A percentile compares a stretch with the other conserved stretches of the same genome.
Conservation (phyloP, 2,329 filamentous ascomycete species). For the Beauveria australis region DNA sequence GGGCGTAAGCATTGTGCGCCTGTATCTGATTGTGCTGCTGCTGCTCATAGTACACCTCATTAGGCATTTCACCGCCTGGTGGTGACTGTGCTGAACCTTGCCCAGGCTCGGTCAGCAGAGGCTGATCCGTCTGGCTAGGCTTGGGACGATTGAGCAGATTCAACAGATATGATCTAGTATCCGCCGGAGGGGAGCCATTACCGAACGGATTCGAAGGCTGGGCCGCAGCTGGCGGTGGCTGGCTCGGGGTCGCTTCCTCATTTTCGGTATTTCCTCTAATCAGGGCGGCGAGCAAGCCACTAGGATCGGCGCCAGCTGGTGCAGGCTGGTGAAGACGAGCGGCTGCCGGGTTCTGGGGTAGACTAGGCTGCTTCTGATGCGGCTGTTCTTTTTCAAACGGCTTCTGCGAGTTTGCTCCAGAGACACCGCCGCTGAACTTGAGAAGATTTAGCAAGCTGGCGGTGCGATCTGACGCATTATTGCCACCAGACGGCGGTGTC, state of each 20-base stretch:
- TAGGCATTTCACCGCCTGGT: constrained; percentile 29
- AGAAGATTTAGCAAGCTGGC: constrained; percentile 51
- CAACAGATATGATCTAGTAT: constrained; percentile 79
- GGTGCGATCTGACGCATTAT: constrained; percentile 39
- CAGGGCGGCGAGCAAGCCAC: constrained; percentile 50
- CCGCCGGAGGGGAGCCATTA: constrained; percentile 47
- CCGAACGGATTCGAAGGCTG: constrained; percentile 32
- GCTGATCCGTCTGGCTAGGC: constrained; percentile 49
- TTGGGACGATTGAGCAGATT: constrained; percentile 76
- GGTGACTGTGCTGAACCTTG: constrained; percentile 34
- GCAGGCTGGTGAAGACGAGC: constrained; percentile 48
- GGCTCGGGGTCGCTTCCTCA: constrained; percentile 30
- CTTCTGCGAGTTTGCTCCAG: constrained; percentile 20
- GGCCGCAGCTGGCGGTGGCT: constrained; percentile 16
- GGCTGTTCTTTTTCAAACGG: constrained; percentile 11
- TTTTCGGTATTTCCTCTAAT: constrained; percentile 49
- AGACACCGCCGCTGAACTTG: constrained; percentile 45
- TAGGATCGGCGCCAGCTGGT: constrained; percentile 47
- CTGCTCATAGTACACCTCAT: constrained; percentile 22
- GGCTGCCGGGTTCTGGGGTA: constrained; percentile 19
- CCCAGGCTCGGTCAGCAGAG: constrained; percentile 29
- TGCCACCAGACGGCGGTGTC: constrained; percentile 32
- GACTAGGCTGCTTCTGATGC: constrained; percentile 13
- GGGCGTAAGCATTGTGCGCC: not conserved
- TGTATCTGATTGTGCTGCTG: constrained; percentile 21